Conservation (phyloP, 139 green algal genomes). For the Closterium sp. region DNA sequence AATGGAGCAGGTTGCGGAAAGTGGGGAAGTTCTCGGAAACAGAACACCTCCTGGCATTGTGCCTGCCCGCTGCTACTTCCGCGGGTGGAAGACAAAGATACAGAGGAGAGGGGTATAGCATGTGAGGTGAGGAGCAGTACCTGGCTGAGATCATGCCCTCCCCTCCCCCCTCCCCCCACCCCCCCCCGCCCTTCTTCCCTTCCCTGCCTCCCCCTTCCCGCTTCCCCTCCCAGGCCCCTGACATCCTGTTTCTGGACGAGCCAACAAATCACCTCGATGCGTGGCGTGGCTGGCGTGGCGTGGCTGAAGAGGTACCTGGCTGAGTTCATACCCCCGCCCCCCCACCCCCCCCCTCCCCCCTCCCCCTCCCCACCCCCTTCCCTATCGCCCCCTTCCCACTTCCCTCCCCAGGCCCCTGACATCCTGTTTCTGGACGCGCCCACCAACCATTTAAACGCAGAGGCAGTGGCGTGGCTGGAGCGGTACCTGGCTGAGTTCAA, state of each 20-base stretch:
- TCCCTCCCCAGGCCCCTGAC: not conserved
- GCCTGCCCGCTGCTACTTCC: not conserved
- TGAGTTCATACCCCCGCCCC: constrained; percentile 84
- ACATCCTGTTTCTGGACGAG: constrained; percentile 88
- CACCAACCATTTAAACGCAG: constrained; percentile 80
- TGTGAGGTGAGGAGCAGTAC: too few relatives aligned
- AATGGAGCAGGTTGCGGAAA: too few relatives aligned
- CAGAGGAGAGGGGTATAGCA: too few relatives aligned
- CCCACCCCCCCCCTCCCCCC: constrained; percentile 69
- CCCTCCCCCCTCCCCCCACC: not conserved
- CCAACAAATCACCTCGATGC: constrained; percentile 98
- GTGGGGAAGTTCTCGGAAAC: too few relatives aligned
- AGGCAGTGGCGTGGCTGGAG: constrained; percentile 63
- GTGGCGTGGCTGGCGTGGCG: constrained; percentile 69
- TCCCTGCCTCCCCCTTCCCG: too few relatives aligned
- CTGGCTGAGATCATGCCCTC: not conserved
- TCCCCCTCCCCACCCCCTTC: not conserved
- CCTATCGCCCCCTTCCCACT: not conserved
- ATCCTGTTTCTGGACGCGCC: constrained; percentile 93
- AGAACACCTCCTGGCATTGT: not conserved
- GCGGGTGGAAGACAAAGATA: too few relatives aligned
- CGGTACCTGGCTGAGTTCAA: constrained; percentile 86
- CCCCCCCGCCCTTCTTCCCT: too few relatives aligned
- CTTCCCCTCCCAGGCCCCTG: not conserved
- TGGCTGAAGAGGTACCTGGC: constrained; percentile 71